These are phyloP conservation scores for Ceratobasidium sp. DNA, from an alignment of 1,284 basidiomycete species.

Conservation along the genomic window DNA sequence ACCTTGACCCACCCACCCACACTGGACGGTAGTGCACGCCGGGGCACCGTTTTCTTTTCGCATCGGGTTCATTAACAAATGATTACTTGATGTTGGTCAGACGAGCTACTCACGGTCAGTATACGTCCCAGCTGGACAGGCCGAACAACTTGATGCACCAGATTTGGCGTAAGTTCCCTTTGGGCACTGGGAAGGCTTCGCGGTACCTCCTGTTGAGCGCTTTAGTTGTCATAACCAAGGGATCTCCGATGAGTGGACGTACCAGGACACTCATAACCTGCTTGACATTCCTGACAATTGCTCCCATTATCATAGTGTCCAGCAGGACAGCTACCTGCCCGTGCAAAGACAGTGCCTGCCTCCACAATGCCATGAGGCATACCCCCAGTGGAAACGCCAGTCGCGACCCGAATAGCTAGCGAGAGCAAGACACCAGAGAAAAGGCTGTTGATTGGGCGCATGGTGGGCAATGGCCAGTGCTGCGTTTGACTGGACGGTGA, in stretches of 20 bases:
- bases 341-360: background rate
- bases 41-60: background rate
- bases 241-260: background rate
- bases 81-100: background rate
- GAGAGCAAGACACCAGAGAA: background rate
- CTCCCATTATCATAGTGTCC: conserved; percentile 12
- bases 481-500: background rate
- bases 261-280: conserved; percentile 15
- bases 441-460: conserved; percentile 11
- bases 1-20: background rate
- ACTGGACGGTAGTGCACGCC: conserved; percentile 5
- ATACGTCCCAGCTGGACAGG: conserved; percentile 12
- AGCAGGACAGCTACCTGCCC: conserved; percentile 4
- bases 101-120: conserved; percentile 2
- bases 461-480: background rate
- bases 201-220: background rate
- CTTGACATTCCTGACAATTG: conserved; percentile 1
- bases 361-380: background rate
- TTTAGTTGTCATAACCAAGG: background rate
- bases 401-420: conserved; percentile 8
- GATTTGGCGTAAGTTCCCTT: conserved; percentile 5
- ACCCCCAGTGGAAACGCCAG: background rate
- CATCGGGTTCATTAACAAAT: background rate
- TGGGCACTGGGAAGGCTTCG: background rate
- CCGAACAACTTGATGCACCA: conserved; percentile 12